Evolutionary conservation across 495 filamentous ascomycete species (phyloP).

Genomic region (Copromyces sp.): DNA sequence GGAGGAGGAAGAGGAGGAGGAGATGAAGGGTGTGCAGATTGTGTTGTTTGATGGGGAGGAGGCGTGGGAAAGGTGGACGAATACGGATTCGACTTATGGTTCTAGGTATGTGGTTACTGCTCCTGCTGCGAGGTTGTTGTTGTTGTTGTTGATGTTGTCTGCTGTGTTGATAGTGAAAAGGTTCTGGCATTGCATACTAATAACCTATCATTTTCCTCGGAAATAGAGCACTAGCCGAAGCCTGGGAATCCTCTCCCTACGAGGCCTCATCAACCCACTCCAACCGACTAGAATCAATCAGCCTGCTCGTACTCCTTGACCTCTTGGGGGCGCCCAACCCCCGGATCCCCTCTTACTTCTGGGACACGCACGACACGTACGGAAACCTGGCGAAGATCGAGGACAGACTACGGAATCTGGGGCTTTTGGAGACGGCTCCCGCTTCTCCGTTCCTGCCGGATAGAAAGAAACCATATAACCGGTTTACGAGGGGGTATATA

Average conservation of each 20-base stretch:
- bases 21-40: constrained; percentile 78
- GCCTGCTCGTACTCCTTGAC: constrained; percentile 87
- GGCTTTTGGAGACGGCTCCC: constrained; percentile 27
- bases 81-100: constrained; percentile 76
- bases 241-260: constrained; percentile 15
- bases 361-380: constrained; percentile 91
- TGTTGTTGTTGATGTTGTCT: background rate
- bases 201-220: constrained; percentile 2
- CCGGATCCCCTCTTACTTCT: constrained; percentile 68
- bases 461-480: constrained; percentile 38
- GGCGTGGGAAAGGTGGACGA: constrained; percentile 72
- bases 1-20: constrained; percentile 42
- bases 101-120: constrained; percentile 43
- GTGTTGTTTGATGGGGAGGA: constrained; percentile 91
- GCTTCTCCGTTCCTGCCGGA: constrained; percentile 37
- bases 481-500: constrained; percentile 42
- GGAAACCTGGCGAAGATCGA: constrained; percentile 57
- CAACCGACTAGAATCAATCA: constrained; percentile 65
- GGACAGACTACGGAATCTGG: constrained; percentile 49
- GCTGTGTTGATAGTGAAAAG: background rate
- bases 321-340: constrained; percentile 67
- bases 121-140: background rate
- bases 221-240: constrained; percentile 17
- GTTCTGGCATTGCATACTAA: background rate
- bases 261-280: constrained; percentile 23